Conservation (phyloP, 2,329 filamentous ascomycete species). For the Beauveria caledonica region DNA sequence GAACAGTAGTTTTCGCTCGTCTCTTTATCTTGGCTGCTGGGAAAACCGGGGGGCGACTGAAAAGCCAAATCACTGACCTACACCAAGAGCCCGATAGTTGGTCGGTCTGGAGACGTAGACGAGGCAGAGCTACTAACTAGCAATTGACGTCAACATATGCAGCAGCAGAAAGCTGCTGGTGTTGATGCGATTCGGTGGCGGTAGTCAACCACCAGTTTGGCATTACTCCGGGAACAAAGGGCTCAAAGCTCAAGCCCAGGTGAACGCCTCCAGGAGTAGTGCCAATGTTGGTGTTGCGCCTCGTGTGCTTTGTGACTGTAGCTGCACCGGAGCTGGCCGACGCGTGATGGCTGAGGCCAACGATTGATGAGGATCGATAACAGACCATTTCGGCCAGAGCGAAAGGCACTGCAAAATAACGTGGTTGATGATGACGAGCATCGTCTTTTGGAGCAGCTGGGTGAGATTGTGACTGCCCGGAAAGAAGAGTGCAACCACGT, state of each 20-base stretch:
- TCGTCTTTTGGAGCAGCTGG: too few species aligned
- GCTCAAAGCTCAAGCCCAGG: neutral
- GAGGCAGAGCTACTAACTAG: neutral
- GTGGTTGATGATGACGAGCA: too few species aligned
- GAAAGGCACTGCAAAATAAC: neutral
- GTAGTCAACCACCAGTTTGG: too few species aligned
- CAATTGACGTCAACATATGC: neutral
- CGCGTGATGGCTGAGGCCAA: neutral
- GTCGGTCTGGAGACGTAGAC: neutral
- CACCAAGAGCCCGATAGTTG: too few species aligned
- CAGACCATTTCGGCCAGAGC: neutral
- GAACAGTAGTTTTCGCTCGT: too few species aligned
- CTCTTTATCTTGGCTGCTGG: too few species aligned
- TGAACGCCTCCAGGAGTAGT: neutral
- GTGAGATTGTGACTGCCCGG: neutral
- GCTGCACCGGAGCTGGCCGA: conserved; percentile 7
- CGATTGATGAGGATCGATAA: neutral
- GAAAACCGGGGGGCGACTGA: too few species aligned
- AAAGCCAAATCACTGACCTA: too few species aligned
- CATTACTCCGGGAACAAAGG: neutral
- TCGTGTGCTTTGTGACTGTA: neutral
- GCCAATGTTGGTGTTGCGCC: neutral
- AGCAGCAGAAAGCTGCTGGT: neutral
- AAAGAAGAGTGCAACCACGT: too few species aligned
- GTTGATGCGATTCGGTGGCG: too few species aligned